Base-by-base conservation (phyloP, 2,329 filamentous ascomycete species). In the Phoma sp. region DNA sequence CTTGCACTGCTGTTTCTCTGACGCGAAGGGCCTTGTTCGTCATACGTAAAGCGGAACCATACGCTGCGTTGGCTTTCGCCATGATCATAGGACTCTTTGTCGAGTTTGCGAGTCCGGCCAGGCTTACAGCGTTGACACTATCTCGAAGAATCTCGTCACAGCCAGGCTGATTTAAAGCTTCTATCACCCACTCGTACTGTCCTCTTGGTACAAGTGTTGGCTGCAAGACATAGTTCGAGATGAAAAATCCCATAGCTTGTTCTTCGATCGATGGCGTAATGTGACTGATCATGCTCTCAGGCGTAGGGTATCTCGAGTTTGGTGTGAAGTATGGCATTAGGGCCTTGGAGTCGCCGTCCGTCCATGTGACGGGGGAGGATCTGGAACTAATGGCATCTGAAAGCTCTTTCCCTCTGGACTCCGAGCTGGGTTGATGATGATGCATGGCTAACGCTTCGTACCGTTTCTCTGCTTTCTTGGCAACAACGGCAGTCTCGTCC, bases 231-330 rank as follows among this genome's bases (percentile, higher is more conserved):
- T 68, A 65, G 29, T 68, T 73, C 17, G 68, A 54, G 29, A 68
- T 57, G 56, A 73, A 73, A 56, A 69, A 71, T 3, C 65, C 60
- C 9, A 66, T 40, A 7, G 67, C 71, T 45, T 66, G 67, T n/a
- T 68, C 64, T 47, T 71, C 66, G 18, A 69, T 49, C 2, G 67
- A 67, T 2, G 67, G 60, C 36, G 51, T 40, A 7, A 67, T 49
- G 21, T 57, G 53, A 25, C 23, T 42, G 18, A 32, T 26, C 39
- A 62, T 48, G 29, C 43, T 58, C 32, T 58, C 57, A 11, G 61
- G 55, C 17, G 57, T 62, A 10, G 59, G 51, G 12, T 54, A 63
- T n/a, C 54, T 48, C 4, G 53, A 50, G 11, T 15, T 33, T 4
- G 36, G 20, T 20, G 46, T 32, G 7, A 39, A 7, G 1, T 42